Percentiles rank a stretch among this genome's conserved stretches.
phyloP scores from a whole-genome alignment of 2,329 filamentous ascomycete genomes.

The Aplosporella prunicola region DNA sequence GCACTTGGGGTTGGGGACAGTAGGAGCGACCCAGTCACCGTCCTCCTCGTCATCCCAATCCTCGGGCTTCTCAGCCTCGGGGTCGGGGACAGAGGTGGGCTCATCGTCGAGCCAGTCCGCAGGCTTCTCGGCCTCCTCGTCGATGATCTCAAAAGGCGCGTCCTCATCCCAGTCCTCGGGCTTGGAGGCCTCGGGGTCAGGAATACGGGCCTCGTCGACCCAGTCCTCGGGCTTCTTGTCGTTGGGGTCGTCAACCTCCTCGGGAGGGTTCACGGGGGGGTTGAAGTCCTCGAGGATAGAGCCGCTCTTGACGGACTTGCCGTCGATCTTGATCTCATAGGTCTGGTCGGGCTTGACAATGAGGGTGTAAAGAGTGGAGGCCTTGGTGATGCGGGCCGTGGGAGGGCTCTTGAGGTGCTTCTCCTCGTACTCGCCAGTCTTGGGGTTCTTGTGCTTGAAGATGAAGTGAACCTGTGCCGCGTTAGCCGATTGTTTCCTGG shows the following conservation, averaged over 20 bases:
- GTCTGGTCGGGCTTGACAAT: constrained; percentile 96
- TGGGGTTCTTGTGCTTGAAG: constrained; percentile 99
- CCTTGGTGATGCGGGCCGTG: constrained; percentile 80
- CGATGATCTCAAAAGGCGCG: constrained; percentile 89
- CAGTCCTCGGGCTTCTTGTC: constrained; percentile 92
- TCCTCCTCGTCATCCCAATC: constrained; percentile 99
- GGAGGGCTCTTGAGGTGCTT: constrained; percentile 88
- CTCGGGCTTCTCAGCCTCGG: constrained; percentile 92
- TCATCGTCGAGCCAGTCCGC: constrained; percentile 95
- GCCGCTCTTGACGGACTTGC: constrained; percentile 77
- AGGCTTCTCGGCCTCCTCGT: constrained; percentile 82
- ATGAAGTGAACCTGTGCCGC: constrained; percentile 65
- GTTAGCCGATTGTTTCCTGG: constrained; percentile 15
- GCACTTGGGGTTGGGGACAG: constrained; percentile 92
- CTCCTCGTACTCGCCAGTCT: constrained; percentile 99
- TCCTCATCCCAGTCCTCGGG: constrained; percentile 99
- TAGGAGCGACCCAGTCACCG: constrained; percentile 89
- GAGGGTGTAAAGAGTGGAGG: constrained; percentile 88
- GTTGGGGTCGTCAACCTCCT: constrained; percentile 90
- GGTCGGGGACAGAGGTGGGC: constrained; percentile 73
- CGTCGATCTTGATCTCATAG: constrained; percentile 85
- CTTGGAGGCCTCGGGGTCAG: constrained; percentile 89
- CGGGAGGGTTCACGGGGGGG: constrained; percentile 83
- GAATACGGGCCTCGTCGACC: constrained; percentile 87
- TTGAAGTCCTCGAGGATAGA: constrained; percentile 89